A percentile compares a stretch with the other conserved stretches of the same genome.
phyloP scores from a whole-genome alignment of 1,284 basidiomycete genomes.

The Cryptococcus jaspeensis region DNA sequence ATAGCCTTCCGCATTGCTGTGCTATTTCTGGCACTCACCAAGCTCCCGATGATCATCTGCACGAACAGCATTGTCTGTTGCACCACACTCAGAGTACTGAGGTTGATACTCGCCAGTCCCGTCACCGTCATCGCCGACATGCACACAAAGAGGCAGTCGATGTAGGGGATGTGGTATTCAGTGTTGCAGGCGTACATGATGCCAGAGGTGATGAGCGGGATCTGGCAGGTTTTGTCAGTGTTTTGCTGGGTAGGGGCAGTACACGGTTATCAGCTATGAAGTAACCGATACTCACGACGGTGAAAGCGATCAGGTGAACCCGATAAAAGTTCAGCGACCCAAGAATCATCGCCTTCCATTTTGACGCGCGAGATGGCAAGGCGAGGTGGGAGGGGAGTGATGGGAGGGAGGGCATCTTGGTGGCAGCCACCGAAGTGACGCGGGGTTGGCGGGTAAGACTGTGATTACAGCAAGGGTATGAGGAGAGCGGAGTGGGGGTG shows the following conservation, averaged over 20 bases:
- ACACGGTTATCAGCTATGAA: neutral
- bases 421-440: neutral
- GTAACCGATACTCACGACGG: conserved; percentile 42
- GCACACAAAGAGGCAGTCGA: conserved; percentile 55
- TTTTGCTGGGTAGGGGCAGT: neutral
- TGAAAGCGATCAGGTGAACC: conserved; percentile 53
- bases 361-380: conserved; percentile 18
- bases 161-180: conserved; percentile 50
- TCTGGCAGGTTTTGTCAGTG: conserved; percentile 22
- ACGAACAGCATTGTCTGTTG: conserved; percentile 55
- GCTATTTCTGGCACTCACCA: conserved; percentile 31
- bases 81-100: conserved; percentile 52
- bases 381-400: conserved; percentile 20
- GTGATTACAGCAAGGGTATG: too few relatives aligned
- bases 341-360: conserved; percentile 18
- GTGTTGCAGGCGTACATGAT: conserved; percentile 53
- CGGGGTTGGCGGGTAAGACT: too few relatives aligned
- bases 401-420: conserved; percentile 7
- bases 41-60: conserved; percentile 49
- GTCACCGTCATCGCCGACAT: conserved; percentile 57
- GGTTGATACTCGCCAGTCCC: conserved; percentile 54
- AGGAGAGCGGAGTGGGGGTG: too few relatives aligned
- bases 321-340: conserved; percentile 50
- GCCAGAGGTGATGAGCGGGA: conserved; percentile 52
- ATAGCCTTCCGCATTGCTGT: neutral